Base-by-base conservation (phyloP, 2,329 filamentous ascomycete species). In the Botryotinia globosa region DNA sequence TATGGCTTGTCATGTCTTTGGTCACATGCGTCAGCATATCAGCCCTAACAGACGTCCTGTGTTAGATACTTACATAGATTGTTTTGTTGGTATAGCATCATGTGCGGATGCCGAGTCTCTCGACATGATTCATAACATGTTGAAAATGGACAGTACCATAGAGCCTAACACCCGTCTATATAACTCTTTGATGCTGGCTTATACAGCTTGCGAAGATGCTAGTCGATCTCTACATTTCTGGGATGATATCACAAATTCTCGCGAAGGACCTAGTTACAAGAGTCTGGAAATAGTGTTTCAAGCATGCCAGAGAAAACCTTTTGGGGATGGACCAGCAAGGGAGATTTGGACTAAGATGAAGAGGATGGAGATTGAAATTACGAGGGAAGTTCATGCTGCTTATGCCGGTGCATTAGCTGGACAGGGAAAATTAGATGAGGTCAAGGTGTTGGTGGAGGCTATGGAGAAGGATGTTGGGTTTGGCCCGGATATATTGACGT, bases 131-230 rank as follows among this genome's bases (percentile, higher is more conserved):
- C 92, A 97, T 83, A 97, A 98, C 80, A 95, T 97, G 89, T 86
- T 98, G 76, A 98, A 97, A 83, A 90, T 98, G 81, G 96, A 99
- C 81, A 87, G 90, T n/a, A 88, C 89, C 59, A 87, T 98, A 54
- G 90, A 94, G 77, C 87, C 91, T 7, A 90, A 88, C 77, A 98
- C 95, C 0, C 85, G 85, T 72, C 85, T 98, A 3, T 89, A 91
- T 77, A 98, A 97, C 78, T 90, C 92, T 0, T 84, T 98, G 66
- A 97, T 99, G 90, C 85, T 96, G 20, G 94, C 93, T 0, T 95
- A 97, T 80, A 89, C 90, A 1, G 87, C 88, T 1, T 92, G 90
- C 78, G 92, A 88, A 10, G 85, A 90, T 75, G 85, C 91, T 0
- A 82, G 86, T 44, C 87, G 88, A 71, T 93, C 92, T 1, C 84